Base-by-base conservation (phyloP, 169 alveolate species). In the Eimeria zaria region DNA sequence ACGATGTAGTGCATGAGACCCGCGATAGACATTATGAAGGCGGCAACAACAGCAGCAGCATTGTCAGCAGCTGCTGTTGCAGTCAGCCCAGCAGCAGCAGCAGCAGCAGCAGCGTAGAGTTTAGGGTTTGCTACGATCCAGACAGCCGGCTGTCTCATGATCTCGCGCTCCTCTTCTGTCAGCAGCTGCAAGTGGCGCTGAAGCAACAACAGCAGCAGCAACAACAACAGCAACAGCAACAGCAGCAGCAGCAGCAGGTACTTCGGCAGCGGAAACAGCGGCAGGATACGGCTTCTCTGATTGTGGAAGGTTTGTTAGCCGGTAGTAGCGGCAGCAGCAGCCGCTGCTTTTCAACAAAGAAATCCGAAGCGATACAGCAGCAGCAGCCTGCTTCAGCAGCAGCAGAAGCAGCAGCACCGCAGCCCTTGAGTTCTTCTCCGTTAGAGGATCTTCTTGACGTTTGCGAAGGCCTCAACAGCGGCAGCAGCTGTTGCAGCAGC, bases 141-240 rank as follows among this genome's bases (percentile, higher is more conserved):
- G 46, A 78, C 62, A 14, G 88, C 20, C 88, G 64, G 60, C 67
- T 78, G 36, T 78, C 41, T 78, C 24, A 78, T 11, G 88, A 67
- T 51, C 88, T 78, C 62, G 88, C 88, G 62, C 58, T 78, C 36
- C 88, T 78, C 0, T 78, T 78, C 67, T 78, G 41, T 48, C 88
- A 46, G 41, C 88, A 78, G 53, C 67, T 78, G 36, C 88, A 78
- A 18, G 64, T 44, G 5, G 88, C 88, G 22, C 67, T 78, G 39
- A 41, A 78, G 24, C 67, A 39, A 27, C 27, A 39, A 8, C 83
- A 27, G 48, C 83, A 71, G 83, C 48, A 71, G 51, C 67, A 36
- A 67, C 88, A 78, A 36, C 84, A 33, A 30, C 14, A 73, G 53
- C 14, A 33, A 24, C 84, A 73, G 84, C 58, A 33, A 20, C 84